phyloP scores from a whole-genome alignment of 306 rosid genomes.

The Quercus ilex region DNA sequence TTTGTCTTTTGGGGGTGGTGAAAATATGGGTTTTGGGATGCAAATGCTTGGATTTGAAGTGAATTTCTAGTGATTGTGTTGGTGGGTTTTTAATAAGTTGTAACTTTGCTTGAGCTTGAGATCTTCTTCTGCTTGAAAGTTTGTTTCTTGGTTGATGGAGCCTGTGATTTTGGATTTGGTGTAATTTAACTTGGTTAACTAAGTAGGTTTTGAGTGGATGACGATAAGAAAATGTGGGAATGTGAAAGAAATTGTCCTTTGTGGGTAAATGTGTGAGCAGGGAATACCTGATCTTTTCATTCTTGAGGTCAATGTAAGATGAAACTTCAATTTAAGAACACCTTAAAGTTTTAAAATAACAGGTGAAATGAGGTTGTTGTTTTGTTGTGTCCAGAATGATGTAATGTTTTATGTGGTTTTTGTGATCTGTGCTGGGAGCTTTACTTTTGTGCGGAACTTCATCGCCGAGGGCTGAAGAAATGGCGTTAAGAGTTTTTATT shows the following conservation, averaged over 20 bases:
- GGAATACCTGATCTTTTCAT: not conserved
- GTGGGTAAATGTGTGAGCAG: conserved; percentile 3
- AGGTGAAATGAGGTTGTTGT: not conserved
- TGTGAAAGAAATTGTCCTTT: not conserved
- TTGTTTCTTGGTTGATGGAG: conserved; percentile 6
- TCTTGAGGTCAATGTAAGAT: not conserved
- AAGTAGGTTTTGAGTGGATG: conserved; percentile 3
- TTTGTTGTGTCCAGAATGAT: not conserved
- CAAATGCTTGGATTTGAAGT: conserved; percentile 6
- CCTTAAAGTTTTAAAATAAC: not conserved
- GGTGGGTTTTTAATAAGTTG: not conserved
- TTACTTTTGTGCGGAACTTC: not conserved
- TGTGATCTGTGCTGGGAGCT: conserved; percentile 9
- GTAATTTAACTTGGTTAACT: conserved; percentile 12
- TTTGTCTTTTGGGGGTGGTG: not conserved
- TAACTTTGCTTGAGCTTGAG: conserved; percentile 11
- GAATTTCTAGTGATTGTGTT: conserved; percentile 10
- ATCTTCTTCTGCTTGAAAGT: conserved; percentile 3
- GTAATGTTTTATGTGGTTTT: not conserved
- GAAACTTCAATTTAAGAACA: not conserved
- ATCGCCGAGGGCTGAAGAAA: not conserved
- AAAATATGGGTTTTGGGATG: not conserved
- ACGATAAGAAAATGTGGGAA: not conserved
- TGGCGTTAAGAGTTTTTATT: not conserved
- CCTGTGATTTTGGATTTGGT: conserved; percentile 7